A percentile compares a stretch with the other conserved stretches of the same genome.
phyloP scores from a whole-genome alignment of 108 stramenopile genomes.

The Cyclostephanos invisitatus region DNA sequence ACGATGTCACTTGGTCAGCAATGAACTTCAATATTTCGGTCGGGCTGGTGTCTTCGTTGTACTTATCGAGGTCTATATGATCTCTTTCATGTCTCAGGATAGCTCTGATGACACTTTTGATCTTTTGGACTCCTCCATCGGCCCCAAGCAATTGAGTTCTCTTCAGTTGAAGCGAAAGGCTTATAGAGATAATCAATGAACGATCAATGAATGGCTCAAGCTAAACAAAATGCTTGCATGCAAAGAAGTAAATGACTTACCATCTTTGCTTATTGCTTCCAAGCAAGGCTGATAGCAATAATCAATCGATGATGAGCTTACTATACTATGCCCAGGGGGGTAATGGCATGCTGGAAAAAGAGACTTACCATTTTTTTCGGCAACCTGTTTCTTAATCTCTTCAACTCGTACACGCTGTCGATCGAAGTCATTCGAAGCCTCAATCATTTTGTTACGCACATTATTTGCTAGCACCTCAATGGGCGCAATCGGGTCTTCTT shows the following conservation, averaged over 20 bases:
- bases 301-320: neutral
- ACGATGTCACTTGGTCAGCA: conserved; percentile 19
- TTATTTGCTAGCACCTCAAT: conserved; percentile 8
- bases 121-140: conserved; percentile 57
- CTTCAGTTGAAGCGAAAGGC: conserved; percentile 27
- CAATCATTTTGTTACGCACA: conserved; percentile 24
- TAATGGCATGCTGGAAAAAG: neutral
- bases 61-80: conserved; percentile 6
- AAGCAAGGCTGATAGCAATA: conserved; percentile 16
- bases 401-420: conserved; percentile 18
- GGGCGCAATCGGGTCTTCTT: conserved; percentile 12
- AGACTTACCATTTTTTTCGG: conserved; percentile 33
- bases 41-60: conserved; percentile 42
- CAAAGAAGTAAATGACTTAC: neutral
- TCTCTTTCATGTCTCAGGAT: conserved; percentile 17
- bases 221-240: neutral
- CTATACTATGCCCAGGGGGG: neutral
- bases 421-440: conserved; percentile 28
- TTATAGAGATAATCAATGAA: conserved; percentile 1
- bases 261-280: conserved; percentile 33
- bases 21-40: conserved; percentile 57
- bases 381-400: conserved; percentile 29
- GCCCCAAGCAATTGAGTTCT: conserved; percentile 37
- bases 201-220: neutral
- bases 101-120: conserved; percentile 48